A percentile compares a stretch with the other conserved stretches of the same genome.
These are phyloP conservation scores for Luvunga scandens DNA, from an alignment of 345 rosid genomes.

Conservation along the genomic window DNA sequence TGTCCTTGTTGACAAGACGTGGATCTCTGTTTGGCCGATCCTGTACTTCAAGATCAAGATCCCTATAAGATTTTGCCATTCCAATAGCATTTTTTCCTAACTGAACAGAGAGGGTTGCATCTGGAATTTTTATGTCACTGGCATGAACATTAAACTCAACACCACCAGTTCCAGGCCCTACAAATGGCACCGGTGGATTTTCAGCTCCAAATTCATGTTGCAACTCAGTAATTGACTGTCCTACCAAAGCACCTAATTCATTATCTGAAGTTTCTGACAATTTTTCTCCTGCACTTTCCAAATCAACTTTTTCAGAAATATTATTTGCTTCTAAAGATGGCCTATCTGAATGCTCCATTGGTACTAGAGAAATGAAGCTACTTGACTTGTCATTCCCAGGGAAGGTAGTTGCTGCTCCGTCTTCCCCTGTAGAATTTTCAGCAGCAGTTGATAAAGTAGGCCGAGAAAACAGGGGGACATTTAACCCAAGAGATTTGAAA, in stretches of 20 bases:
- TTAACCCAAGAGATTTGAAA: conserved; percentile 82
- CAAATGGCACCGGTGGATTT: conserved; percentile 24
- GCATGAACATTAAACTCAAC: conserved; percentile 14
- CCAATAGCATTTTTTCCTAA: conserved; percentile 25
- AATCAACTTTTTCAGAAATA: conserved; percentile 29
- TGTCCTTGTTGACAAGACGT: conserved; percentile 32
- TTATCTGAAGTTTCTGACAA: conserved; percentile 27
- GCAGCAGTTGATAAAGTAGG: conserved; percentile 37
- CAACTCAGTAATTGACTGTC: conserved; percentile 26
- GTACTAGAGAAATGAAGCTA: conserved; percentile 25
- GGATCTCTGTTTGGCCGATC: conserved; percentile 17
- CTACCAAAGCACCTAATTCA: conserved; percentile 38
- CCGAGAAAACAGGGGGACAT: conserved; percentile 60
- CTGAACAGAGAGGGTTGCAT: conserved; percentile 8
- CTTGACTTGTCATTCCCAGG: conserved; percentile 31
- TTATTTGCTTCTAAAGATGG: conserved; percentile 29
- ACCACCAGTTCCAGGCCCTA: conserved; percentile 28
- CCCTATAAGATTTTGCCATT: conserved; percentile 8
- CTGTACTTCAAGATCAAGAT: conserved; percentile 14
- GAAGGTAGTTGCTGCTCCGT: conserved; percentile 31
- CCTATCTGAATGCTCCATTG: conserved; percentile 30
- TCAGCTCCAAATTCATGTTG: conserved; percentile 21
- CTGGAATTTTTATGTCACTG: conserved; percentile 22
- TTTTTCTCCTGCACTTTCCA: conserved; percentile 35
- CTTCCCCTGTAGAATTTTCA: conserved; percentile 26